A percentile compares a stretch with the other conserved stretches of the same genome.
These are phyloP conservation scores for Carex parvula DNA, from an alignment of 176 grass and related monocot species.

Conservation along the genomic window DNA sequence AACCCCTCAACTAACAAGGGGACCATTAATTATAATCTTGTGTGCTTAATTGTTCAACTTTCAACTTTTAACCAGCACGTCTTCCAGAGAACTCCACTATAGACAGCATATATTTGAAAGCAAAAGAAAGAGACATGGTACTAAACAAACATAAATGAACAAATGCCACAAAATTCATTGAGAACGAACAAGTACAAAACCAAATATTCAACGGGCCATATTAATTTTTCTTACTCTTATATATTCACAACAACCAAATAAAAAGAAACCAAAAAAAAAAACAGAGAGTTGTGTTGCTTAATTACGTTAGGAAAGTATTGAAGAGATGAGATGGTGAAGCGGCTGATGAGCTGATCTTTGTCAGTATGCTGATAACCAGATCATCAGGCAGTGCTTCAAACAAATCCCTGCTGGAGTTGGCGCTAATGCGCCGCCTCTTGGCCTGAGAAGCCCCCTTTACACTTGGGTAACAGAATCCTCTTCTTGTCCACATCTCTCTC, in stretches of 20 bases:
- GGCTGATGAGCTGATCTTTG: conserved; percentile 26
- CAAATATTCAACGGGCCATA: no score
- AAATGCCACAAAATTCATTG: not conserved
- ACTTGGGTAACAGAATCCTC: conserved; percentile 6
- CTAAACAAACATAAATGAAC: not conserved
- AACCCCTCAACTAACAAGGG: not conserved
- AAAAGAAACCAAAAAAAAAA: not conserved
- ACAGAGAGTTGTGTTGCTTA: not conserved
- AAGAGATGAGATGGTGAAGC: conserved; percentile 40
- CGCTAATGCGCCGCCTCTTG: not conserved
- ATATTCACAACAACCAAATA: not conserved
- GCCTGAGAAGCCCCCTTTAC: not conserved
- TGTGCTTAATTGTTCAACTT: not conserved
- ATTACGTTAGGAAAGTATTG: conserved; percentile 37
- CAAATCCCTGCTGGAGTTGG: conserved; percentile 7
- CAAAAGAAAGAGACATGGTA: not conserved
- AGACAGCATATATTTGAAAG: conserved; percentile 7
- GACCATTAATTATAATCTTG: not conserved
- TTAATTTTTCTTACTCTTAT: not conserved
- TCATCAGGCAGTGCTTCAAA: conserved; percentile 67
- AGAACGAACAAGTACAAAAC: not conserved
- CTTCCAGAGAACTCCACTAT: not conserved
- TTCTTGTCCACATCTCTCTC: not conserved
- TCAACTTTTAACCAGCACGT: not conserved
- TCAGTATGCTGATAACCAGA: conserved; percentile 46